Conservation (phyloP, 2,329 filamentous ascomycete genomes). For the Thielaviopsis ethacetica region DNA sequence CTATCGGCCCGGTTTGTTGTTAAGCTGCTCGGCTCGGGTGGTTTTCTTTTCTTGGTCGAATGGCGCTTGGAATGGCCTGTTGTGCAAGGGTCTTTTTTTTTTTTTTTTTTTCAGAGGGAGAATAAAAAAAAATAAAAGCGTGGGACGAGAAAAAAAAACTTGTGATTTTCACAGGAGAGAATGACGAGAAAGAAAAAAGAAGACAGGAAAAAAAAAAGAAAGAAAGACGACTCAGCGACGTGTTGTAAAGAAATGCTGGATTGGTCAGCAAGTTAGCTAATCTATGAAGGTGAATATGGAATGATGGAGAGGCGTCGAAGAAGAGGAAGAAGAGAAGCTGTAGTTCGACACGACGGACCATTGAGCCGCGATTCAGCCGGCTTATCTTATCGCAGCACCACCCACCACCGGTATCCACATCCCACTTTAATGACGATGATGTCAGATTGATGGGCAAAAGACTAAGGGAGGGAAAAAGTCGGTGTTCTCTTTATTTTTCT, state of each 20-base stretch:
- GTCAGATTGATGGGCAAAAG: not conserved
- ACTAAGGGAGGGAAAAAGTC: not conserved
- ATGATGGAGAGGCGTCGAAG: too few species aligned
- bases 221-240: too few species aligned
- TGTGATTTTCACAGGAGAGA: not conserved
- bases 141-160: not conserved
- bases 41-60: not conserved
- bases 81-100: not conserved
- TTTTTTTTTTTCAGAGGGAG: not conserved
- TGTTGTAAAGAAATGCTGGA: too few species aligned
- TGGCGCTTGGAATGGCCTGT: not conserved
- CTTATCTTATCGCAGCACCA: conserved; percentile 1
- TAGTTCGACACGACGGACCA: not conserved
- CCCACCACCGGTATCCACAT: not conserved
- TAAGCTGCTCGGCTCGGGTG: too few species aligned
- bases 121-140: too few species aligned
- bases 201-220: too few species aligned
- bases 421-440: not conserved
- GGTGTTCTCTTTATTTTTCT: not conserved
- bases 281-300: too few species aligned
- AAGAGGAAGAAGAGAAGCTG: not conserved
- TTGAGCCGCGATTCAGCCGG: not conserved
- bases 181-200: not conserved
- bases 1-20: not conserved
- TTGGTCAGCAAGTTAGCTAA: not conserved